Percentiles rank a stretch among this genome's conserved stretches.
Evolutionary conservation across 2,329 filamentous ascomycete genomes (phyloP).

Genomic region (Colletotrichum destructivum): DNA sequence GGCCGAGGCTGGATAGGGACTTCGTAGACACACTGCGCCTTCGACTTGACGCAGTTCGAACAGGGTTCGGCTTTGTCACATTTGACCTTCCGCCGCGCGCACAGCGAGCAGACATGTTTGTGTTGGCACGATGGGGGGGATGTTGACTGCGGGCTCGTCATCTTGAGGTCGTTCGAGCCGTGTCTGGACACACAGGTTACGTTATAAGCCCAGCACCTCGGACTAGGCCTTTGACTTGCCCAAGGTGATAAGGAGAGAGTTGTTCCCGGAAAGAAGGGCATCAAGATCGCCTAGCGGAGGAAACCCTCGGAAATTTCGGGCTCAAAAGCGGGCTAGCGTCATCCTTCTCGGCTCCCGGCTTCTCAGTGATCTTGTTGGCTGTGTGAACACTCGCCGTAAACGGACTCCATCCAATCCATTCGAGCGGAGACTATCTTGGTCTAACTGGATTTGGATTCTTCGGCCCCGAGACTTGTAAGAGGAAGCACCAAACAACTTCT

Average conservation of each 20-base stretch:
- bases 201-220: background rate
- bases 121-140: constrained; percentile 1
- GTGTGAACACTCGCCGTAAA: background rate
- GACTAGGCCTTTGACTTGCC: background rate
- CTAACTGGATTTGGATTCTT: background rate
- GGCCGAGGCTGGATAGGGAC: constrained; percentile 43
- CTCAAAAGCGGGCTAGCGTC: background rate
- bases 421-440: background rate
- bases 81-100: constrained; percentile 58
- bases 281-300: background rate
- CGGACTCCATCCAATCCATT: background rate
- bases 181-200: too few relatives aligned
- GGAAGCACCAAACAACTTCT: too few relatives aligned
- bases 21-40: constrained; percentile 47
- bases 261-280: background rate
- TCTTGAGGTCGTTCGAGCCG: background rate
- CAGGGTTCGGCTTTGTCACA: constrained; percentile 60
- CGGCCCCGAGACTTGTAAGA: background rate
- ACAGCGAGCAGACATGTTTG: constrained; percentile 51
- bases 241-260: too few relatives aligned
- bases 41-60: constrained; percentile 59
- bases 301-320: background rate
- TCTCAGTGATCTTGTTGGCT: background rate
- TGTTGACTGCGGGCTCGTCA: background rate
- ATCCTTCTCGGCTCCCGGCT: constrained; percentile 1